phyloP scores from a whole-genome alignment of 257 asterid genomes.

The Solanum microdontum region DNA sequence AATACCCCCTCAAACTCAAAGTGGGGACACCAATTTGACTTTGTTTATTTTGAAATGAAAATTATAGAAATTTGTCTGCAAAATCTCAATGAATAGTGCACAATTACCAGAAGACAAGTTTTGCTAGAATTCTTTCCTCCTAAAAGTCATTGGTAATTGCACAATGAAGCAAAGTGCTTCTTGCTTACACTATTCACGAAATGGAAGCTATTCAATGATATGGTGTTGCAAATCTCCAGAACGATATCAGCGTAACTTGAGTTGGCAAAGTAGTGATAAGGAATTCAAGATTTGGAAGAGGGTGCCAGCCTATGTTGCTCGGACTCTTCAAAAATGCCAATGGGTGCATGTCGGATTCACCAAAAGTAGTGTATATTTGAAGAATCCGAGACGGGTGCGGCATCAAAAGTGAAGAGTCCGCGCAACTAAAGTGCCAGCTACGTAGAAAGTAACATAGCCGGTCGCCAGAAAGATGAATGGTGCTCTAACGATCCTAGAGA shows the following conservation, averaged over 20 bases:
- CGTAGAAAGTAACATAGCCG: not conserved
- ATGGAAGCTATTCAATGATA: not conserved
- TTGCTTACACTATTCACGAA: not conserved
- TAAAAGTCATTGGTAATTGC: not conserved
- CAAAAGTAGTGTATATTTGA: too few species aligned
- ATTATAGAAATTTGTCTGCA: not conserved
- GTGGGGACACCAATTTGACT: not conserved
- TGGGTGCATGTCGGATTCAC: too few species aligned
- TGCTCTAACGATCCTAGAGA: not conserved
- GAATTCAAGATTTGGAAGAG: not conserved
- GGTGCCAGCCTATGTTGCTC: not conserved
- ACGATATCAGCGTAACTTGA: not conserved
- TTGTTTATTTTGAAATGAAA: not conserved
- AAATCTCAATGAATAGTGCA: not conserved
- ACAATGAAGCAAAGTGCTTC: not conserved
- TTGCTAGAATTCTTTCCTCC: not conserved
- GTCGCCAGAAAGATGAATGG: too few species aligned
- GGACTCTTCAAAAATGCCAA: too few species aligned
- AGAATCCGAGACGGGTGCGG: too few species aligned
- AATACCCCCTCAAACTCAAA: not conserved
- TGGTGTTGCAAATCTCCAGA: not conserved
- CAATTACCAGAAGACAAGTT: not conserved
- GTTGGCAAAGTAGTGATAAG: not conserved
- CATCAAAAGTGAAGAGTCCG: too few species aligned
- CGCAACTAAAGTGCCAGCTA: too few species aligned